Evolutionary conservation across 2,329 filamentous ascomycete species (phyloP).

Genomic region (Neocatenulostroma microsporum): DNA sequence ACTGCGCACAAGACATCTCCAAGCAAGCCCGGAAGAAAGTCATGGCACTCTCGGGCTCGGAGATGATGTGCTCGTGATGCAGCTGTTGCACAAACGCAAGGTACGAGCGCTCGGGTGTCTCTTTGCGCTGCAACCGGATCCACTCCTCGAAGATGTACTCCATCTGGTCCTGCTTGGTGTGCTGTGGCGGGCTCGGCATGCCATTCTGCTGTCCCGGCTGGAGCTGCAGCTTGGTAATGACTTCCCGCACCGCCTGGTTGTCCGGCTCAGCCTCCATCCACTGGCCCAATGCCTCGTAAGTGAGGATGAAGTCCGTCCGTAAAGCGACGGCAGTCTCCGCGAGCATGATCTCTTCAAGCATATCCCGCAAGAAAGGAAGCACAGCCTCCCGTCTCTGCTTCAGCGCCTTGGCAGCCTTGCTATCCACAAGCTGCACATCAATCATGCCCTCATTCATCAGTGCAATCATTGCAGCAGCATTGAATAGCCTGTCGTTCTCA

Average conservation of each 20-base stretch:
- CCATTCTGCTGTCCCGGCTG: constrained; percentile 50
- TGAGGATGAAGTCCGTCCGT: constrained; percentile 77
- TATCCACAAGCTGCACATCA: constrained; percentile 51
- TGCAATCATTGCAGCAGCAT: constrained; percentile 53
- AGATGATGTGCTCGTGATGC: constrained; percentile 64
- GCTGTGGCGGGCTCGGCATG: constrained; percentile 50
- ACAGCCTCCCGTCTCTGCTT: constrained; percentile 62
- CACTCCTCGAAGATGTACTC: constrained; percentile 96
- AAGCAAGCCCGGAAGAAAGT: constrained; percentile 74
- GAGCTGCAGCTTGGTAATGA: constrained; percentile 59
- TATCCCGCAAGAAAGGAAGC: constrained; percentile 68
- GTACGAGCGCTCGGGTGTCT: constrained; percentile 63
- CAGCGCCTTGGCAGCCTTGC: constrained; percentile 65
- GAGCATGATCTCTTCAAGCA: constrained; percentile 71
- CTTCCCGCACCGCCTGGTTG: constrained; percentile 57
- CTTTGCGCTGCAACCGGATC: constrained; percentile 71
- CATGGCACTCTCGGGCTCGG: constrained; percentile 66
- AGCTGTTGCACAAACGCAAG: constrained; percentile 77
- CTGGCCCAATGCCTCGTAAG: constrained; percentile 68
- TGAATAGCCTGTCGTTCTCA: constrained; percentile 57
- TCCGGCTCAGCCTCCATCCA: constrained; percentile 71
- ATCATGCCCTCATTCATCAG: constrained; percentile 54
- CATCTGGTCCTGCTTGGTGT: constrained; percentile 68
- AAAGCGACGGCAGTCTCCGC: constrained; percentile 70
- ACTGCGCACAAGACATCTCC: constrained; percentile 69